These are phyloP conservation scores for Terana coerulea DNA, from an alignment of 768 basidiomycete genomes.

Conservation along the genomic window DNA sequence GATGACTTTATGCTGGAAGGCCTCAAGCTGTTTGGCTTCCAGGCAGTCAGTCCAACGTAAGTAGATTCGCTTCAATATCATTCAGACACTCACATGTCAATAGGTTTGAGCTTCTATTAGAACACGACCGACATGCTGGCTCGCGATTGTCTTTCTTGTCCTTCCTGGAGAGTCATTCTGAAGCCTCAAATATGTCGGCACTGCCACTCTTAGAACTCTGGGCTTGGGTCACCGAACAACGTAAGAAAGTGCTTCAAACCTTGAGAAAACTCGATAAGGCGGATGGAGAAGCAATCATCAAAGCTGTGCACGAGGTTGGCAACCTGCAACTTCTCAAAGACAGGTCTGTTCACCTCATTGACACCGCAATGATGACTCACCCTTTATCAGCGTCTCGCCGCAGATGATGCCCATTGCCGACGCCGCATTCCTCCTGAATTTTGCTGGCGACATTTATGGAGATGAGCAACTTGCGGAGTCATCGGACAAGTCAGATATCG, in stretches of 20 bases:
- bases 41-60: slow-evolving; percentile 4
- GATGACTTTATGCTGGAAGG: too few relatives aligned
- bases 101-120: too few relatives aligned
- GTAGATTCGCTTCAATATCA: too few relatives aligned
- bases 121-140: neutral
- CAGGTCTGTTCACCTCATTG: neutral
- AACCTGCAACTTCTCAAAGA: neutral
- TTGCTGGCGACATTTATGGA: neutral
- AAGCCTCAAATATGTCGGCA: neutral
- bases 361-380: neutral
- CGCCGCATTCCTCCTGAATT: neutral
- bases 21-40: slow-evolving; percentile 11
- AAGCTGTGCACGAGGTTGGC: neutral
- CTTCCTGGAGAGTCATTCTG: neutral
- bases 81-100: neutral
- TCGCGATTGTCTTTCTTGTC: neutral
- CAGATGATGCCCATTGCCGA: neutral
- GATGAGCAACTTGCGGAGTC: neutral
- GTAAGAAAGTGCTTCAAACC: neutral
- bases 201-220: neutral
- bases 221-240: neutral
- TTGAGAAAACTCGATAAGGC: neutral
- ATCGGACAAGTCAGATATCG: neutral
- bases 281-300: neutral
- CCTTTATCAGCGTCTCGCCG: neutral